Percentiles rank a stretch among this genome's conserved stretches.
Evolutionary conservation across 192 early-diverging fungal genomes (phyloP).

Genomic region (Rhizophagus sp.): DNA sequence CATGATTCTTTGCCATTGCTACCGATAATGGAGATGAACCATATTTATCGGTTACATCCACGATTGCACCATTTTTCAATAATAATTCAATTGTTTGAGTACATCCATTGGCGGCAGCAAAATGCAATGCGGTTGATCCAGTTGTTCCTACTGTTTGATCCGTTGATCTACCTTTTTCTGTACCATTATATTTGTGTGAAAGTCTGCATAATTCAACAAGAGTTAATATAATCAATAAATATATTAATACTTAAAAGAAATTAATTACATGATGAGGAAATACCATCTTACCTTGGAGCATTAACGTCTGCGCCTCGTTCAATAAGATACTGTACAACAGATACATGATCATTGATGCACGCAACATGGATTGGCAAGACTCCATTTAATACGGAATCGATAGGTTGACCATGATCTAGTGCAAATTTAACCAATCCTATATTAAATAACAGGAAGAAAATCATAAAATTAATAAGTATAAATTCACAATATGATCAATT

Average conservation of each 20-base stretch:
- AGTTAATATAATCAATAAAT: background rate
- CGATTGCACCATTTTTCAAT: slow-evolving; percentile 58
- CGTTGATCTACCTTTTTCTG: slow-evolving; percentile 32
- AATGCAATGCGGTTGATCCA: slow-evolving; percentile 80
- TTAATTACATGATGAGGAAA: background rate
- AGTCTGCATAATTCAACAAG: background rate
- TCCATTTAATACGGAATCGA: slow-evolving; percentile 70
- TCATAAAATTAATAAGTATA: no score
- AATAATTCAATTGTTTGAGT: slow-evolving; percentile 59
- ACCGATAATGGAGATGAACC: slow-evolving; percentile 51
- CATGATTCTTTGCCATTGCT: slow-evolving; percentile 52
- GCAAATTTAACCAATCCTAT: slow-evolving; percentile 65
- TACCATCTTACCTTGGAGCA: slow-evolving; percentile 44
- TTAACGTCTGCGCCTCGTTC: slow-evolving; percentile 73
- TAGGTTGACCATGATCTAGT: slow-evolving; percentile 67
- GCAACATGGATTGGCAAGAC: slow-evolving; percentile 72
- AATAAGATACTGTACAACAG: slow-evolving; percentile 68
- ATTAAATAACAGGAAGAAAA: background rate
- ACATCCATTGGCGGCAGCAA: slow-evolving; percentile 78
- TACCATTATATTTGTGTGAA: slow-evolving; percentile 37
- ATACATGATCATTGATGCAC: slow-evolving; percentile 59
- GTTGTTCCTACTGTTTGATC: slow-evolving; percentile 53
- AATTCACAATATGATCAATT: no score
- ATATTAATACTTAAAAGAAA: background rate
- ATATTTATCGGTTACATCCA: slow-evolving; percentile 65